These are phyloP conservation scores for Apiospora sp. DNA, from an alignment of 2,329 filamentous ascomycete species.

Conservation along the genomic window DNA sequence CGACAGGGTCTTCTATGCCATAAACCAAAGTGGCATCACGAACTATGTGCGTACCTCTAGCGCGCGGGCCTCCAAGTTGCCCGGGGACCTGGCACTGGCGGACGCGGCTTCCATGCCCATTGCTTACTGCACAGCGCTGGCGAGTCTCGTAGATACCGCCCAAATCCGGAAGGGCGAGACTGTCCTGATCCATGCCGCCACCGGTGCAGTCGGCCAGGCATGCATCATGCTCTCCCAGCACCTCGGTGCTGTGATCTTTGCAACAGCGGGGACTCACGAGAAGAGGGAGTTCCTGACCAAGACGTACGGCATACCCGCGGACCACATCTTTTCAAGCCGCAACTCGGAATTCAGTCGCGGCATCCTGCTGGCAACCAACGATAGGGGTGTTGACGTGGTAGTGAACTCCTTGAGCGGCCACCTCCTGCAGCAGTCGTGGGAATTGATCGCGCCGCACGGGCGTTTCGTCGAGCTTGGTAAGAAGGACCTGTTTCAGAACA, in stretches of 20 bases:
- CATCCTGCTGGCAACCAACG: constrained; percentile 27
- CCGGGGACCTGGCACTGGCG: constrained; percentile 31
- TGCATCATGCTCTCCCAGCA: constrained; percentile 31
- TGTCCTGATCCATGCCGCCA: constrained; percentile 33
- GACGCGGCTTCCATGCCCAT: constrained; percentile 36
- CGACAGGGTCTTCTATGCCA: constrained; percentile 34
- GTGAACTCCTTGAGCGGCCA: constrained; percentile 51
- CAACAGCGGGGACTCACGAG: constrained; percentile 32
- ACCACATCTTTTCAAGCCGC: constrained; percentile 35
- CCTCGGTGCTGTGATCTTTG: constrained; percentile 32
- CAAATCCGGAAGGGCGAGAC: constrained; percentile 31
- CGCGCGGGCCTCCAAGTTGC: constrained; percentile 30
- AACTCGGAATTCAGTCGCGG: constrained; percentile 32
- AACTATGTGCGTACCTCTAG: constrained; percentile 33
- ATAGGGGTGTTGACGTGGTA: constrained; percentile 43
- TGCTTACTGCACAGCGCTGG: constrained; percentile 34
- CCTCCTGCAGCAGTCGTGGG: constrained; percentile 37
- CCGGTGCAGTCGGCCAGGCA: constrained; percentile 30
- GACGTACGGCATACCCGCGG: constrained; percentile 32
- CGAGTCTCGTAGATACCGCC: constrained; percentile 34
- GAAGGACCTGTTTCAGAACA: constrained; percentile 28
- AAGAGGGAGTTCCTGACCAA: constrained; percentile 33
- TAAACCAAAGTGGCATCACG: constrained; percentile 27
- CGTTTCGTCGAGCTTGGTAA: constrained; percentile 34
- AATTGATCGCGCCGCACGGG: constrained; percentile 42